Percentiles rank a stretch among this genome's conserved stretches.
Evolutionary conservation across 495 filamentous ascomycete species (phyloP).

Genomic region (Penicillium simplicissimum): DNA sequence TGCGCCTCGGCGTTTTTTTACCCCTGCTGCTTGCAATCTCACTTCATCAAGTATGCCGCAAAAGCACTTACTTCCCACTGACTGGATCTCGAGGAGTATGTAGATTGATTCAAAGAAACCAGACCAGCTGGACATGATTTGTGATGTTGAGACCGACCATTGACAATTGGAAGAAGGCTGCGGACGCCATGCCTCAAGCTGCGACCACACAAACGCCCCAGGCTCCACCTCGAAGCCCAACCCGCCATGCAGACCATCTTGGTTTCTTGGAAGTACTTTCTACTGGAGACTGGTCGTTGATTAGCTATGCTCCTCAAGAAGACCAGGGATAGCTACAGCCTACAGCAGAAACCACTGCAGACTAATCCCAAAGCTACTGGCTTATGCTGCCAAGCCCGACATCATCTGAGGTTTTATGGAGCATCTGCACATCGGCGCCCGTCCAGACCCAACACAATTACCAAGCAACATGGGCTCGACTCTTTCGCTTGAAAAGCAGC

Average conservation of each 20-base stretch:
- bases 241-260: neutral
- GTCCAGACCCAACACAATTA: conserved; percentile 25
- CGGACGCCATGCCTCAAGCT: neutral
- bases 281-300: neutral
- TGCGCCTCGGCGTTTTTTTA: neutral
- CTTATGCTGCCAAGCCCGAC: neutral
- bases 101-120: neutral
- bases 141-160: neutral
- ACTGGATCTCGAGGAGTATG: neutral
- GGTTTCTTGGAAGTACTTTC: neutral
- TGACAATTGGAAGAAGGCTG: neutral
- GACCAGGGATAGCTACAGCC: too few species aligned
- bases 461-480: conserved; percentile 28
- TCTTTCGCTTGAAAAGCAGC: conserved; percentile 14
- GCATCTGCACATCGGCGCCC: conserved; percentile 9
- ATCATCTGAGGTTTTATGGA: conserved; percentile 7
- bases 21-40: neutral
- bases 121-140: conserved; percentile 1
- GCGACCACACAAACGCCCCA: conserved; percentile 3
- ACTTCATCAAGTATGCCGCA: neutral
- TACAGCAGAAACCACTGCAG: neutral
- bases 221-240: conserved; percentile 5
- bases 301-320: neutral
- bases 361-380: neutral
- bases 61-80: neutral